These are phyloP conservation scores for Phytophthora multivora DNA, from an alignment of 352 stramenopile species.

Conservation along the genomic window DNA sequence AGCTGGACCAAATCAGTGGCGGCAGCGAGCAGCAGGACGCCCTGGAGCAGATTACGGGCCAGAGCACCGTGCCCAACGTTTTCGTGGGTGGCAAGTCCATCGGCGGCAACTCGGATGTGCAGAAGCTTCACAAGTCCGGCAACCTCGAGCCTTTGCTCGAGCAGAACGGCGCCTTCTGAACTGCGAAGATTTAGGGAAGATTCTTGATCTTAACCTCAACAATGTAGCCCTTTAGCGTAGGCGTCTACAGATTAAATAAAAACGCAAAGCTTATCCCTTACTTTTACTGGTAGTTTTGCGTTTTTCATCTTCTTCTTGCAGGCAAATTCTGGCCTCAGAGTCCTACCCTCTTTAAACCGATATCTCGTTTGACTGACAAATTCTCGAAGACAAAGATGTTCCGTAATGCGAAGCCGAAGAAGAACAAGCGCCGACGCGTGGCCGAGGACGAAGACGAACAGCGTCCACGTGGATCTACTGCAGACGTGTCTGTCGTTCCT, in stretches of 20 bases:
- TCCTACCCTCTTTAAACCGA: constrained; percentile 8
- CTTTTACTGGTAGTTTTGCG: too few species aligned
- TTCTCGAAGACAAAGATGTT: constrained; percentile 36
- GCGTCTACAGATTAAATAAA: background rate
- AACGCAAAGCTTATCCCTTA: constrained; percentile 1
- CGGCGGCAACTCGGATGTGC: constrained; percentile 95
- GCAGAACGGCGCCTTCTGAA: constrained; percentile 55
- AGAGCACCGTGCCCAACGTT: constrained; percentile 96
- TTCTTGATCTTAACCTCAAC: background rate
- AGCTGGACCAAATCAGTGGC: constrained; percentile 59
- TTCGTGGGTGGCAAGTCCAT: constrained; percentile 96
- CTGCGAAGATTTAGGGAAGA: constrained; percentile 22
- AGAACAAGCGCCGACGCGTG: constrained; percentile 52
- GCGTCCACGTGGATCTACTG: background rate
- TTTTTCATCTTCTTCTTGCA: too few species aligned
- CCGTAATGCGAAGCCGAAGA: constrained; percentile 45
- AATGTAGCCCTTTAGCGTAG: background rate
- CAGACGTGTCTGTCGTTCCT: constrained; percentile 11
- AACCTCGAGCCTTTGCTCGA: constrained; percentile 91
- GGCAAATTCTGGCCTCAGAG: too few species aligned
- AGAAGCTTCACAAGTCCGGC: constrained; percentile 84
- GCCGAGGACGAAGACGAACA: constrained; percentile 43
- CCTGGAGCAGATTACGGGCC: constrained; percentile 76
- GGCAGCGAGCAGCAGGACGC: constrained; percentile 67
- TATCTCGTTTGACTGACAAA: background rate